A percentile compares a stretch with the other conserved stretches of the same genome.
phyloP scores from a whole-genome alignment of 106 monocot species.

The Acorus gramineus region DNA sequence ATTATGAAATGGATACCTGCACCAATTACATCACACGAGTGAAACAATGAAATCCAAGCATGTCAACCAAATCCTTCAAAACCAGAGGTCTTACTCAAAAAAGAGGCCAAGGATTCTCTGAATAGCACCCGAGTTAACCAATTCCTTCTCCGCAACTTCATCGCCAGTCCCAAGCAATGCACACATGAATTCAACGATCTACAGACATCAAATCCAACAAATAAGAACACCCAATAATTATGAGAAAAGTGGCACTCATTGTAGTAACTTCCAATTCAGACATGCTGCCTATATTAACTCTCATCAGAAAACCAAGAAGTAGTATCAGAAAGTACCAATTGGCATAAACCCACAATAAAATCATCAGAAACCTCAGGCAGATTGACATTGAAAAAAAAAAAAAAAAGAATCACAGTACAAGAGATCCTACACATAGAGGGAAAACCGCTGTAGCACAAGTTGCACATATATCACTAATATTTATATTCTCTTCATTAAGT shows the following conservation, averaged over 20 bases:
- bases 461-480: too few relatives aligned
- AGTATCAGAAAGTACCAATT: too few relatives aligned
- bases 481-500: too few relatives aligned
- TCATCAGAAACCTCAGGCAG: too few relatives aligned
- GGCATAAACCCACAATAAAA: too few relatives aligned
- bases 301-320: too few relatives aligned
- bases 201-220: neutral
- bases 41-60: neutral
- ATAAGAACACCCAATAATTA: neutral
- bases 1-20: slow-evolving; percentile 55
- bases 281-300: too few relatives aligned
- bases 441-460: too few relatives aligned
- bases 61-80: neutral
- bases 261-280: too few relatives aligned
- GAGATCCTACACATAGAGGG: too few relatives aligned
- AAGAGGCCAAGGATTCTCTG: slow-evolving; percentile 33
- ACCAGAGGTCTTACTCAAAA: slow-evolving; percentile 35
- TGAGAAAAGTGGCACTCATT: too few relatives aligned
- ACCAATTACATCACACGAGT: neutral
- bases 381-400: neutral
- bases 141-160: slow-evolving; percentile 23
- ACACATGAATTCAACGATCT: slow-evolving; percentile 46
- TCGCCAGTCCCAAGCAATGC: slow-evolving; percentile 37
- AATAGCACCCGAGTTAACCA: slow-evolving; percentile 32
- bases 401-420: neutral